Percentiles rank a stretch among this genome's conserved stretches.
Evolutionary conservation across 2,329 filamentous ascomycete species (phyloP).

Genomic region (Chalaropsis ovoidea): DNA sequence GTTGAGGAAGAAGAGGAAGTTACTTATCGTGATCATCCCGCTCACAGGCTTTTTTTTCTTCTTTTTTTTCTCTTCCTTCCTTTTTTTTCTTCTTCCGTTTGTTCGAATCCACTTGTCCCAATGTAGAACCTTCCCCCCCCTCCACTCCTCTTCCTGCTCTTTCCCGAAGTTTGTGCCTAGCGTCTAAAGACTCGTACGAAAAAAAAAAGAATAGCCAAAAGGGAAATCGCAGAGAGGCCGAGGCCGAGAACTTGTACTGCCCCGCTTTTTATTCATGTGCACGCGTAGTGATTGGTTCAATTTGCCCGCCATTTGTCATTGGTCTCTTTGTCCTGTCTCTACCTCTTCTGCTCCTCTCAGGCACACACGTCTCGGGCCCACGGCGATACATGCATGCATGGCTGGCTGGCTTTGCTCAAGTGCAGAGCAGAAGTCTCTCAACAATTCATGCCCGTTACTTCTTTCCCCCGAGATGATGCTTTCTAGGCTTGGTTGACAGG

Average conservation of each 20-base stretch:
- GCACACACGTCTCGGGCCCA: neutral
- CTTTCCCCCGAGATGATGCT: neutral
- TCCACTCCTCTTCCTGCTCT: neutral
- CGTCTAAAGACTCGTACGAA: neutral
- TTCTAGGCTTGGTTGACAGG: slow-evolving; percentile 2
- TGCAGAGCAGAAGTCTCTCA: neutral
- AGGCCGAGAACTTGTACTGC: neutral
- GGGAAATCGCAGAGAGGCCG: neutral
- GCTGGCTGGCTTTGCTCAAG: no score
- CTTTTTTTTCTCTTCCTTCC: no score
- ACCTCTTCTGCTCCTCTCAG: neutral
- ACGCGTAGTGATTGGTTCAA: neutral
- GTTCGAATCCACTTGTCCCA: neutral
- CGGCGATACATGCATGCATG: neutral
- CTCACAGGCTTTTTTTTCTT: neutral
- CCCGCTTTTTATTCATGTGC: neutral
- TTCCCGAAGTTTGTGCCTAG: neutral
- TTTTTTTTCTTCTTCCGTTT: neutral
- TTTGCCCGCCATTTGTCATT: no score
- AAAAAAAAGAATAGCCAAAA: neutral
- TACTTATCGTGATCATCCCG: neutral
- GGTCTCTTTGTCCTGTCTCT: neutral
- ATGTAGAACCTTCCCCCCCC: neutral
- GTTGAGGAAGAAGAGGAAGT: neutral
- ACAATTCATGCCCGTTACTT: neutral